A percentile compares a stretch with the other conserved stretches of the same genome.
These are phyloP conservation scores for Lotus japonicus DNA, from an alignment of 306 rosid genomes.

Conservation along the genomic window DNA sequence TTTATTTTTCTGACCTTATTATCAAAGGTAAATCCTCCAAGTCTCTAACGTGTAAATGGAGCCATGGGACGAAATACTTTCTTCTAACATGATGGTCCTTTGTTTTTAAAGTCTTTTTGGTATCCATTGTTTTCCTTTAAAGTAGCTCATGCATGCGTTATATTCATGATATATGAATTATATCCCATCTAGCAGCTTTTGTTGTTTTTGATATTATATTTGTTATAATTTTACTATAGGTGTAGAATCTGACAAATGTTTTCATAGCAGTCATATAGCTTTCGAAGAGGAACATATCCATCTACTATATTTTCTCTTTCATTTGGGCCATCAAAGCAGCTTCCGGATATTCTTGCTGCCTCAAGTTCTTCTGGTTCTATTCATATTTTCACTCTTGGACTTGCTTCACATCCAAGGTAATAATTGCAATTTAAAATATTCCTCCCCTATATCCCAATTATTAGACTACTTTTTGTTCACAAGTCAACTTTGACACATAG, in stretches of 20 bases:
- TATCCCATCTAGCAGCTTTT: neutral
- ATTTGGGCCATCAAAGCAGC: conserved; percentile 68
- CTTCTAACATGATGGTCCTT: neutral
- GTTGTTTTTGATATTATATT: neutral
- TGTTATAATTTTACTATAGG: neutral
- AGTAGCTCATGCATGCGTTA: neutral
- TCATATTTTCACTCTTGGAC: conserved; percentile 78
- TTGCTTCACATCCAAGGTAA: conserved; percentile 63
- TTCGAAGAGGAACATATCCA: conserved; percentile 89
- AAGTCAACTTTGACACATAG: conserved; percentile 2
- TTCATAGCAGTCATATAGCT: conserved; percentile 71
- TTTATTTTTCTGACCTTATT: too few relatives aligned
- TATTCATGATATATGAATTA: neutral
- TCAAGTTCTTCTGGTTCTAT: conserved; percentile 91
- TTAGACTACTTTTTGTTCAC: neutral
- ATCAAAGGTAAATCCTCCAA: too few relatives aligned
- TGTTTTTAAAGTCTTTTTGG: neutral
- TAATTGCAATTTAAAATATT: conserved; percentile 18
- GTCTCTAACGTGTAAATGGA: too few relatives aligned
- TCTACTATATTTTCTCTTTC: conserved; percentile 85
- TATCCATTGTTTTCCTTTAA: neutral
- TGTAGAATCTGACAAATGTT: conserved; percentile 27
- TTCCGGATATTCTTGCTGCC: conserved; percentile 88
- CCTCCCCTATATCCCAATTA: neutral
- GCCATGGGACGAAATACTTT: neutral